phyloP scores from a whole-genome alignment of 345 rosid genomes.

The Populus euphratica region DNA sequence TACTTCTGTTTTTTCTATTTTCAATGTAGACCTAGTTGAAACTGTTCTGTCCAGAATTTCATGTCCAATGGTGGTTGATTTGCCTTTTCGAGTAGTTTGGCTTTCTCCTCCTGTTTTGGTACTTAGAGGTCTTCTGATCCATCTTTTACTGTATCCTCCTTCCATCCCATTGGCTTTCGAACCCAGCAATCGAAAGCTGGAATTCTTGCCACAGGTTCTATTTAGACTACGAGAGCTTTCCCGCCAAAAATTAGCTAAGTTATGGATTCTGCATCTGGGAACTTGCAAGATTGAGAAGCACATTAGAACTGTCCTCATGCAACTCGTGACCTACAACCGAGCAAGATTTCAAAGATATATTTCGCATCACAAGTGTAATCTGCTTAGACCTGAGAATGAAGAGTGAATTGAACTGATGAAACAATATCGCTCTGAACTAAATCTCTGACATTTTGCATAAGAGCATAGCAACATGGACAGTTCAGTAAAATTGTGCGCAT shows the following conservation, averaged over 20 bases:
- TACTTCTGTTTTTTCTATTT: slow-evolving; percentile 34
- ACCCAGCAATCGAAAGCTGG: slow-evolving; percentile 34
- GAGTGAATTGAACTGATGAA: neutral
- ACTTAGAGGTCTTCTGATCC: slow-evolving; percentile 50
- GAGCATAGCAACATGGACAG: neutral
- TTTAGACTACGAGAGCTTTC: slow-evolving; percentile 39
- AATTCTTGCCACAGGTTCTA: slow-evolving; percentile 23
- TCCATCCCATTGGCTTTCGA: slow-evolving; percentile 43
- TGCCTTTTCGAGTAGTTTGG: slow-evolving; percentile 30
- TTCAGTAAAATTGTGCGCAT: neutral
- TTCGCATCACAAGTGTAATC: slow-evolving; percentile 6
- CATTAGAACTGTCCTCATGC: slow-evolving; percentile 47
- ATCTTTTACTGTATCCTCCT: slow-evolving; percentile 54
- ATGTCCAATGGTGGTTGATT: slow-evolving; percentile 30
- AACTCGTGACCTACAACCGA: slow-evolving; percentile 24
- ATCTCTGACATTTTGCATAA: neutral
- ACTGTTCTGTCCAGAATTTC: slow-evolving; percentile 41
- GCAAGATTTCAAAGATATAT: slow-evolving; percentile 7
- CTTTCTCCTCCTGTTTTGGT: slow-evolving; percentile 42
- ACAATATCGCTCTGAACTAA: neutral
- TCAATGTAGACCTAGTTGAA: slow-evolving; percentile 39
- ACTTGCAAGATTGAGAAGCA: slow-evolving; percentile 61
- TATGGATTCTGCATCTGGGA: slow-evolving; percentile 50
- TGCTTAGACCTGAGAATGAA: neutral
- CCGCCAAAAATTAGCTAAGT: slow-evolving; percentile 43